Percentiles rank a stretch among this genome's conserved stretches.
Conservation (phyloP, 768 basidiomycete genomes). For the Scleroderma citrinum region DNA sequence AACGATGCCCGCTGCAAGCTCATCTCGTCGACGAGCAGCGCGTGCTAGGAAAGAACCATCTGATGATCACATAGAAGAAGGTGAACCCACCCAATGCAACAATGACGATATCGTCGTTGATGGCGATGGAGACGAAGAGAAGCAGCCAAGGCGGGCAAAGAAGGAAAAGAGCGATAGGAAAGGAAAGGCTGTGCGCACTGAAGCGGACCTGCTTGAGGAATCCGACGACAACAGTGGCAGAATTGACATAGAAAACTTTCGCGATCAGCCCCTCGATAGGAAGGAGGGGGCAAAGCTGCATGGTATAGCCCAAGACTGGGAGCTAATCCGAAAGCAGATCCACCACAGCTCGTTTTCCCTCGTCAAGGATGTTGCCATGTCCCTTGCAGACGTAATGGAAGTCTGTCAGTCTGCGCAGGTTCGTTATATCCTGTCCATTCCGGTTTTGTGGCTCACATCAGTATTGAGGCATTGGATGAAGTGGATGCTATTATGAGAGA, state of each 20-base stretch:
- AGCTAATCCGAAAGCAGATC: constrained; percentile 43
- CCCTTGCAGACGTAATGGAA: constrained; percentile 59
- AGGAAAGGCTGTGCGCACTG: constrained; percentile 14
- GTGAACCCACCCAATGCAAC: constrained; percentile 31
- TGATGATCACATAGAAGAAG: constrained; percentile 56
- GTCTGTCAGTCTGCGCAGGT: constrained; percentile 50
- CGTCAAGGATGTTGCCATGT: constrained; percentile 46
- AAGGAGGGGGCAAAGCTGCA: constrained; percentile 46
- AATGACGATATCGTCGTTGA: constrained; percentile 37
- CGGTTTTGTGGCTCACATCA: neutral
- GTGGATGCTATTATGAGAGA: constrained; percentile 66
- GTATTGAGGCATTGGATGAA: constrained; percentile 44
- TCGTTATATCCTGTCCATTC: constrained; percentile 8
- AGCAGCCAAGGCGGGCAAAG: constrained; percentile 29
- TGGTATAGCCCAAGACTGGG: constrained; percentile 62
- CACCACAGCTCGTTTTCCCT: constrained; percentile 38
- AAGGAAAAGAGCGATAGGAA: constrained; percentile 28
- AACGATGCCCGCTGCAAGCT: constrained; percentile 28
- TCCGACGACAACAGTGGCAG: constrained; percentile 43
- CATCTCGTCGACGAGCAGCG: constrained; percentile 33
- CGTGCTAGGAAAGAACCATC: constrained; percentile 41
- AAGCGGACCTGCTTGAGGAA: constrained; percentile 19
- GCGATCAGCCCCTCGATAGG: constrained; percentile 59
- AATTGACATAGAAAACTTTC: constrained; percentile 59
- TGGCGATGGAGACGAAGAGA: constrained; percentile 29